Conservation (phyloP, 2,329 filamentous ascomycete genomes). For the Verticillium longisporum region DNA sequence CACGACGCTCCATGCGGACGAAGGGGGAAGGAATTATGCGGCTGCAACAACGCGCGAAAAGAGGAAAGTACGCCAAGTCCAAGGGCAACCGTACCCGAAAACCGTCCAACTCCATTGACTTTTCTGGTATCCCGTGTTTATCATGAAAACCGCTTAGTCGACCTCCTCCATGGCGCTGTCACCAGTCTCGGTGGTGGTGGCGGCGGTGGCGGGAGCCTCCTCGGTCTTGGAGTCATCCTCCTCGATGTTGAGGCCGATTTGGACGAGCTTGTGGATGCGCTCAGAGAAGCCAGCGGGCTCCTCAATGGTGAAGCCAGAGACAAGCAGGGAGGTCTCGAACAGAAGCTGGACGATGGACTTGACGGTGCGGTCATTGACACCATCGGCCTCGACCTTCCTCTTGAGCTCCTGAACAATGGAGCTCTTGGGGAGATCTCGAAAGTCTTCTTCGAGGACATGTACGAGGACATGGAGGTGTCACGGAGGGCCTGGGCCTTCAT, state of each 20-base stretch:
- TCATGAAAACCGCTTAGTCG: conserved; percentile 57
- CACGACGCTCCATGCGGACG: conserved; percentile 15
- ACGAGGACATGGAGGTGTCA: conserved; percentile 98
- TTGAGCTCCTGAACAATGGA: conserved; percentile 98
- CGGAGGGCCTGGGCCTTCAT: conserved; percentile 99
- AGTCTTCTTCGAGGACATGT: conserved; percentile 99
- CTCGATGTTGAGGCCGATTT: conserved; percentile 94
- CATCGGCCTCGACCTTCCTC: conserved; percentile 97
- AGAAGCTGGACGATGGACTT: conserved; percentile 98
- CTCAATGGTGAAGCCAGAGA: conserved; percentile 99
- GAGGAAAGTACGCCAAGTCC: conserved; percentile 13
- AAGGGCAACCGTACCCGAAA: conserved; percentile 20
- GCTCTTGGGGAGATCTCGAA: conserved; percentile 99
- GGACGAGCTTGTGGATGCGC: conserved; percentile 99
- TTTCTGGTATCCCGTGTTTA: conserved; percentile 26
- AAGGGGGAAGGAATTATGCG: conserved; percentile 27
- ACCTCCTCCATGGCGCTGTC: conserved; percentile 99
- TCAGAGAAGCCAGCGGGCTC: conserved; percentile 97
- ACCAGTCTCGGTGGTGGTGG: conserved; percentile 52
- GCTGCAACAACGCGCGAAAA: conserved; percentile 18
- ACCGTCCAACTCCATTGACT: conserved; percentile 33
- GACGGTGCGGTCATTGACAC: conserved; percentile 97
- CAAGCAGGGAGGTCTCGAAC: conserved; percentile 96
- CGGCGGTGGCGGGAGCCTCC: conserved; percentile 52
- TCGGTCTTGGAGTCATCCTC: conserved; percentile 76